These are phyloP conservation scores for Dothiorella sarmentorum DNA, from an alignment of 2,329 filamentous ascomycete species.

Conservation along the genomic window DNA sequence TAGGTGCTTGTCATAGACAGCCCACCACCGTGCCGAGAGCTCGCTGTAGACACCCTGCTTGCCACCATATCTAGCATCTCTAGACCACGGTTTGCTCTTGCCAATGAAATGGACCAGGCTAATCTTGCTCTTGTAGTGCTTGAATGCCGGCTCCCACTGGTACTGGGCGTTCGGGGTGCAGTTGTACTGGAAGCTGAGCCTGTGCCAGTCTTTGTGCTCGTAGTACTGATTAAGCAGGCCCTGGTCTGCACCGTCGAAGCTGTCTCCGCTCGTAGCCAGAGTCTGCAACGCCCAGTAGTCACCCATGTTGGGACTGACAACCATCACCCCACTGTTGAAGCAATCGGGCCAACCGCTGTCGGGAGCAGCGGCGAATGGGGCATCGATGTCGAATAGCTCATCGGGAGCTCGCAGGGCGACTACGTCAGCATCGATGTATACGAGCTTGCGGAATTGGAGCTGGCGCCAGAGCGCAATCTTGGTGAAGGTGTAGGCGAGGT, in stretches of 20 bases:
- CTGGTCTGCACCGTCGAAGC: conserved; percentile 96
- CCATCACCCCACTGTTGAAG: conserved; percentile 98
- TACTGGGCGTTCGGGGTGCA: conserved; percentile 96
- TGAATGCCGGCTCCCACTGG: conserved; percentile 93
- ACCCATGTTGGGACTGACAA: conserved; percentile 76
- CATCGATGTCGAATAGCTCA: conserved; percentile 74
- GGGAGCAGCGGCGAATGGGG: conserved; percentile 68
- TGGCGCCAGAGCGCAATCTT: conserved; percentile 95
- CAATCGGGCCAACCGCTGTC: conserved; percentile 98
- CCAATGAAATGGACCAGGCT: conserved; percentile 95
- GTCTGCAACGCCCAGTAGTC: conserved; percentile 83
- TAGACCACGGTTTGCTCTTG: conserved; percentile 77
- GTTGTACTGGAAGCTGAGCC: conserved; percentile 93
- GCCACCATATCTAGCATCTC: conserved; percentile 41
- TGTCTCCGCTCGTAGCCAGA: conserved; percentile 81
- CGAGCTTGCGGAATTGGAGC: conserved; percentile 83
- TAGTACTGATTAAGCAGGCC: conserved; percentile 95
- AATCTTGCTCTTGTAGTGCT: conserved; percentile 86
- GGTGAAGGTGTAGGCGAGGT: conserved; percentile 89
- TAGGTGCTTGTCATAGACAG: conserved; percentile 87
- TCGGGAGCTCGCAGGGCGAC: conserved; percentile 89
- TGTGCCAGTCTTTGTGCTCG: conserved; percentile 69
- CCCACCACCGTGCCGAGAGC: conserved; percentile 87
- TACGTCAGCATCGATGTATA: conserved; percentile 92
- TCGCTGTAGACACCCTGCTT: conserved; percentile 70